phyloP scores from a whole-genome alignment of 73 alveolate species.

The Tetrahymena thermophila region DNA sequence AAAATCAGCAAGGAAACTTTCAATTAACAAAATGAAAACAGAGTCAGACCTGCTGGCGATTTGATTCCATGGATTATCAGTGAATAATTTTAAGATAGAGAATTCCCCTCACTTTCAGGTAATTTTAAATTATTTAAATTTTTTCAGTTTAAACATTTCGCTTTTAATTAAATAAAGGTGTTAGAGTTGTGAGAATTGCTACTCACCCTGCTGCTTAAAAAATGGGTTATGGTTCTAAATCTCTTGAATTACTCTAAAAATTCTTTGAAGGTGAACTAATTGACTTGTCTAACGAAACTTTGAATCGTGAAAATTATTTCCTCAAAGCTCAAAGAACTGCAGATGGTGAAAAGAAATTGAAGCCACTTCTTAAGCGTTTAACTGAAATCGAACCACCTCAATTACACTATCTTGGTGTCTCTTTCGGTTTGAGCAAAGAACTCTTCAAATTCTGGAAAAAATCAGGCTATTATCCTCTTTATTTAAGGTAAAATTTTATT shows the following conservation, averaged over 20 bases:
- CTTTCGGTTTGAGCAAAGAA: constrained; percentile 89
- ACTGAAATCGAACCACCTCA: constrained; percentile 83
- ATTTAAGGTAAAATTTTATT: constrained; percentile 62
- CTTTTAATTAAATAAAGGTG: constrained; percentile 26
- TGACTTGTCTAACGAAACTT: constrained; percentile 35
- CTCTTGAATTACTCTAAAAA: constrained; percentile 74
- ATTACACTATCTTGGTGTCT: constrained; percentile 88
- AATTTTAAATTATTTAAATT: background rate
- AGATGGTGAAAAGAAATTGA: constrained; percentile 57
- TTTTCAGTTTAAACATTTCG: no score
- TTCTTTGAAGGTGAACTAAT: constrained; percentile 81
- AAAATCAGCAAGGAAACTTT: constrained; percentile 70
- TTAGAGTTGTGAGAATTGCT: constrained; percentile 98
- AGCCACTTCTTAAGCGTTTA: constrained; percentile 87
- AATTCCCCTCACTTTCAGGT: constrained; percentile 86
- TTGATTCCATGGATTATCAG: constrained; percentile 98
- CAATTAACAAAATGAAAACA: constrained; percentile 54
- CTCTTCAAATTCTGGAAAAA: constrained; percentile 95
- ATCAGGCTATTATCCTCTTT: constrained; percentile 88
- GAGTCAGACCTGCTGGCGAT: constrained; percentile 86
- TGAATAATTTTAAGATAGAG: constrained; percentile 91
- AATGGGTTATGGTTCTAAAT: constrained; percentile 95
- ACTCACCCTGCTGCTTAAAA: constrained; percentile 97
- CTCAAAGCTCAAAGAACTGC: constrained; percentile 4
- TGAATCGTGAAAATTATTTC: constrained; percentile 5